Evolutionary conservation across 2,329 filamentous ascomycete genomes (phyloP).

Genomic region (Hypoxylon sp.): DNA sequence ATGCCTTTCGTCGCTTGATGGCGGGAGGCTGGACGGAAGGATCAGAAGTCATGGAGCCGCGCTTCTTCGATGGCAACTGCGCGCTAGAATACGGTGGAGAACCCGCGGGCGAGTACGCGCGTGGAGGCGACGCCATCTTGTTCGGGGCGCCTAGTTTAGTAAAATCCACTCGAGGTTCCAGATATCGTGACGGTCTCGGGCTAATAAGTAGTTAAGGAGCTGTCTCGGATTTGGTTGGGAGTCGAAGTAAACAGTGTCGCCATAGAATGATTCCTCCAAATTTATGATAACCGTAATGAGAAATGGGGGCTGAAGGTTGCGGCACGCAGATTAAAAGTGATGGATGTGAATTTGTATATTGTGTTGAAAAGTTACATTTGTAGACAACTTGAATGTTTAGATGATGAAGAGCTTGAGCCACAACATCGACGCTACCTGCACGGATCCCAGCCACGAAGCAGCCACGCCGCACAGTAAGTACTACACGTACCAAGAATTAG

Average conservation of each 20-base stretch:
- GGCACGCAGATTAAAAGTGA: background rate
- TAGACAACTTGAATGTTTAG: background rate
- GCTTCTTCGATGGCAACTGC: constrained; percentile 73
- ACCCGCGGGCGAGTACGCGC: constrained; percentile 65
- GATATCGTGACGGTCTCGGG: constrained; percentile 26
- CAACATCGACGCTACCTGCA: background rate
- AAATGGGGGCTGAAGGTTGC: background rate
- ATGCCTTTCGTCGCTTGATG: constrained; percentile 80
- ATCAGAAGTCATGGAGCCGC: constrained; percentile 70
- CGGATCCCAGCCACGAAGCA: background rate
- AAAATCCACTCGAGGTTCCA: constrained; percentile 21
- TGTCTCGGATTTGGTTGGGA: constrained; percentile 13
- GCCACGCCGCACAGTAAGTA: background rate
- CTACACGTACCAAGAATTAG: no score
- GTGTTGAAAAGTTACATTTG: background rate
- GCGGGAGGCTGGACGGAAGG: constrained; percentile 63
- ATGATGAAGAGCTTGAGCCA: constrained; percentile 14
- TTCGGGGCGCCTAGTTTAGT: constrained; percentile 33
- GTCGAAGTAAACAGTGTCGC: background rate
- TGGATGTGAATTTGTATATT: background rate
- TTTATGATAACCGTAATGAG: background rate
- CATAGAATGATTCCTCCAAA: background rate
- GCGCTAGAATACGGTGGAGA: constrained; percentile 70
- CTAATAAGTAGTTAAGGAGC: constrained; percentile 19
- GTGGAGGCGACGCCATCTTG: constrained; percentile 71